phyloP scores from a whole-genome alignment of 2,329 filamentous ascomycete species.

The Daldinia sp. region DNA sequence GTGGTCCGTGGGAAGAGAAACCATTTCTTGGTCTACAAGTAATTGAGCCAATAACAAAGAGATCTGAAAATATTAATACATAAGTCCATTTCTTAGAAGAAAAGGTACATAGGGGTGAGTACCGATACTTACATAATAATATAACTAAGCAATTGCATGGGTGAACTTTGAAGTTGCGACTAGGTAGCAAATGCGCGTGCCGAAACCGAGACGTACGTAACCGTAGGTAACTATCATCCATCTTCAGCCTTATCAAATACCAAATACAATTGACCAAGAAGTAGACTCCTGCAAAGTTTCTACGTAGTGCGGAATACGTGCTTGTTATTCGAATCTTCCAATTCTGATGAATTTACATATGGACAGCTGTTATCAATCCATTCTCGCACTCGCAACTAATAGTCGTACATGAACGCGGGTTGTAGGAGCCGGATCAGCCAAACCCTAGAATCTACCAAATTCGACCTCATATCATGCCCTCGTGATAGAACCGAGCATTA shows the following conservation, averaged over 20 bases:
- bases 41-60: background rate
- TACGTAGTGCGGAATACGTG: slow-evolving; percentile 5
- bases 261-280: slow-evolving; percentile 9
- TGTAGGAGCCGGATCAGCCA: background rate
- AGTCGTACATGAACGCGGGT: background rate
- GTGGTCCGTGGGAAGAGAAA: background rate
- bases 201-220: background rate
- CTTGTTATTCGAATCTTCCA: background rate
- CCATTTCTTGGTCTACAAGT: background rate
- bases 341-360: background rate
- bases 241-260: slow-evolving; percentile 25
- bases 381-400: background rate
- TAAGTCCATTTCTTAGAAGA: background rate
- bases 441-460: background rate
- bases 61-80: background rate
- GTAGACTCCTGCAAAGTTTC: background rate
- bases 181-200: background rate
- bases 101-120: background rate
- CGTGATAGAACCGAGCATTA: slow-evolving; percentile 6
- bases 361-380: background rate
- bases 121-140: background rate
- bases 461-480: slow-evolving; percentile 16
- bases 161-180: background rate
- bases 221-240: background rate
- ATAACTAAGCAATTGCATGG: background rate